Evolutionary conservation across 2,329 filamentous ascomycete genomes (phyloP).

Genomic region (Calonectria pteridis): DNA sequence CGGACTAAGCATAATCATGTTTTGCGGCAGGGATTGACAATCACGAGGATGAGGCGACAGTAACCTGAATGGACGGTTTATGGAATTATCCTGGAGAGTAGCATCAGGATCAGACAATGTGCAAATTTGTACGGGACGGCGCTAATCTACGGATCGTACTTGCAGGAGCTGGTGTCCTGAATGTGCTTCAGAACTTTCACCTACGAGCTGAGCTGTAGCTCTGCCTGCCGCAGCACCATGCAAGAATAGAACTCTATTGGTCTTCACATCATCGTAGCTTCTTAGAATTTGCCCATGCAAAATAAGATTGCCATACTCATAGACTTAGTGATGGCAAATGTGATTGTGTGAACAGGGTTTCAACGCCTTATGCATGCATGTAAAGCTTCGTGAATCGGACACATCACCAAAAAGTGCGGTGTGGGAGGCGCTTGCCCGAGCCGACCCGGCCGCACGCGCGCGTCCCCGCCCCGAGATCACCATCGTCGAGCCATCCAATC

Average conservation of each 20-base stretch:
- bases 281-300: background rate
- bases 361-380: background rate
- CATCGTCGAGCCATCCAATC: no score
- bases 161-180: background rate
- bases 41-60: background rate
- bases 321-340: background rate
- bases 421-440: no score
- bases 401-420: no score
- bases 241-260: background rate
- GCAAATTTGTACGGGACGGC: no score
- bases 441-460: no score
- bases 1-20: background rate
- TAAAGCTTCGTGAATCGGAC: background rate
- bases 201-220: background rate
- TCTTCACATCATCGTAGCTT: background rate
- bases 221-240: background rate
- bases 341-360: background rate
- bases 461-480: no score
- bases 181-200: background rate
- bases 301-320: background rate
- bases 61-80: background rate
- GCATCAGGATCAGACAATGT: no score
- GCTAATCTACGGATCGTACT: no score
- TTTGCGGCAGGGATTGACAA: background rate
- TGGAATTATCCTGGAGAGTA: background rate